Evolutionary conservation across 169 alveolate species (phyloP).

Genomic region (Eimeria brunetti): DNA sequence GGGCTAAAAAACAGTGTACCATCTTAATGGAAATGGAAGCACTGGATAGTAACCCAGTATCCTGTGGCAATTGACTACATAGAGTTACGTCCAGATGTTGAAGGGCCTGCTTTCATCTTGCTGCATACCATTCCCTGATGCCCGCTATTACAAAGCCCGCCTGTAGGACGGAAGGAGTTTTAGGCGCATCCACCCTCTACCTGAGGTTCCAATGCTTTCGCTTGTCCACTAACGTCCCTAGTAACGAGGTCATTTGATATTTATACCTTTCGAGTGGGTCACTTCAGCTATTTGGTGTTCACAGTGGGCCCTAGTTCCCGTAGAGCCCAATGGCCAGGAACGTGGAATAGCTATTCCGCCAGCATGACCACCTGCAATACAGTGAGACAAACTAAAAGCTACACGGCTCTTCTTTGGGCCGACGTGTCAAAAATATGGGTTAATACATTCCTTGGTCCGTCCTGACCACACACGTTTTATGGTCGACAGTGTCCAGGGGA

Average conservation of each 20-base stretch:
- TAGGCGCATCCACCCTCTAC: too few species aligned
- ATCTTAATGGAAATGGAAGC: background rate
- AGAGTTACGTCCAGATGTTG: background rate
- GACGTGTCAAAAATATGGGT: background rate
- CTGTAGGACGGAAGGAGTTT: background rate
- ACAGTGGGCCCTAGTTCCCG: too few species aligned
- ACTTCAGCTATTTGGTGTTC: too few species aligned
- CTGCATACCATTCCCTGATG: background rate
- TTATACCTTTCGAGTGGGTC: too few species aligned
- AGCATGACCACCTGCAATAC: background rate
- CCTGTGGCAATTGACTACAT: background rate
- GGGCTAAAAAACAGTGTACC: background rate
- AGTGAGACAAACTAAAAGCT: background rate
- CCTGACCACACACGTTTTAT: background rate
- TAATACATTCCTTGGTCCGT: background rate
- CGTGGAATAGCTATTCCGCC: background rate
- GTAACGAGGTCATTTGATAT: too few species aligned
- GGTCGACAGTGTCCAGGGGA: background rate
- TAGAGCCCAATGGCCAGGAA: background rate
- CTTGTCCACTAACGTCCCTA: too few species aligned
- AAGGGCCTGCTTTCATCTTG: background rate
- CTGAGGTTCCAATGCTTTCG: too few species aligned
- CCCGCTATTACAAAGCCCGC: background rate
- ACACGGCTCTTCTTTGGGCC: background rate
- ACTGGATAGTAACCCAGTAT: background rate